Percentiles rank a stretch among this genome's conserved stretches.
phyloP scores from a whole-genome alignment of 208 protist species.

The Sergeia podlipaevii region DNA sequence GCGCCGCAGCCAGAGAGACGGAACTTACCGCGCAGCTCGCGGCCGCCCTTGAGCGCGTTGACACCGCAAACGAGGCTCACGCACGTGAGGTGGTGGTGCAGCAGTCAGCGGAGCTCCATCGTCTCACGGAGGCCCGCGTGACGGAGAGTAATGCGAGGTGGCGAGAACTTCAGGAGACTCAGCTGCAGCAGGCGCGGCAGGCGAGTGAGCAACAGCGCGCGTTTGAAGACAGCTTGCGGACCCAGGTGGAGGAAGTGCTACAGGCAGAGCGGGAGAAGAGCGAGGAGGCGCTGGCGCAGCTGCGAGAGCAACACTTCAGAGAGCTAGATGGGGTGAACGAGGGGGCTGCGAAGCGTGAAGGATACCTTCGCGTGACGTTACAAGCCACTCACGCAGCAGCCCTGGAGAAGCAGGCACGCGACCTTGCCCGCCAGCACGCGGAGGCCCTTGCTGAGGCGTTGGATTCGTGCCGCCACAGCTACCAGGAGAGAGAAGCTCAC shows the following conservation, averaged over 20 bases:
- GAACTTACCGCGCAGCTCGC: slow-evolving; percentile 7
- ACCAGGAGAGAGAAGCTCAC: too few species aligned
- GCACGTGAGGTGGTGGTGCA: slow-evolving; percentile 1
- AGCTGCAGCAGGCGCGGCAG: slow-evolving; percentile 12
- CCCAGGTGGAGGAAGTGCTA: slow-evolving; percentile 5
- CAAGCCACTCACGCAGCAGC: too few species aligned
- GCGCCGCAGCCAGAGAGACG: too few species aligned
- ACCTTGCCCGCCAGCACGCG: too few species aligned
- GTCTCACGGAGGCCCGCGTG: slow-evolving; percentile 3
- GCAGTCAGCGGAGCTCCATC: slow-evolving; percentile 12
- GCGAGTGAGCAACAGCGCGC: slow-evolving; percentile 7
- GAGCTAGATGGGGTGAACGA: too few species aligned
- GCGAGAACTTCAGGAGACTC: slow-evolving; percentile 5
- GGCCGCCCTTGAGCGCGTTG: slow-evolving; percentile 13
- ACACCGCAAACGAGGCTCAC: slow-evolving; percentile 9
- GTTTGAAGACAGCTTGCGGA: slow-evolving; percentile 10
- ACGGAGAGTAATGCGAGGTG: slow-evolving; percentile 1
- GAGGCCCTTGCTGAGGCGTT: too few species aligned
- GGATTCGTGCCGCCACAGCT: too few species aligned
- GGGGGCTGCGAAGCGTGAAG: background rate
- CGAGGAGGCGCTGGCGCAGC: slow-evolving; percentile 5
- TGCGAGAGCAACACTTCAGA: too few species aligned
- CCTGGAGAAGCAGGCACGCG: too few species aligned
- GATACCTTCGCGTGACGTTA: too few species aligned
- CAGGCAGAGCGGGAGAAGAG: slow-evolving; percentile 12